phyloP scores from a whole-genome alignment of 352 stramenopile species.

The Pythium apleroticum region DNA sequence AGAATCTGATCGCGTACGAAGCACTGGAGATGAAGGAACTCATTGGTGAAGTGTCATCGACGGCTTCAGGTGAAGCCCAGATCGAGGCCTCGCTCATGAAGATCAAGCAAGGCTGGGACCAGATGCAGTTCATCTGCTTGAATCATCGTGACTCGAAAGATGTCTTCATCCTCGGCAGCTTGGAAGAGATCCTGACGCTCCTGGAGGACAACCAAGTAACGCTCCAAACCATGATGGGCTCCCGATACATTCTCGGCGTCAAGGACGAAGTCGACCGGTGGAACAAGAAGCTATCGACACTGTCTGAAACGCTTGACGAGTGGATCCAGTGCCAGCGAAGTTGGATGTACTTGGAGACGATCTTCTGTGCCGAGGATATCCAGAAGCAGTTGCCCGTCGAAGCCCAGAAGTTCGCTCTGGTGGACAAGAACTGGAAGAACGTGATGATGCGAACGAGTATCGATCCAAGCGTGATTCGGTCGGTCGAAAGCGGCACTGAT shows the following conservation, averaged over 20 bases:
- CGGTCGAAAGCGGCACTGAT: constrained; percentile 67
- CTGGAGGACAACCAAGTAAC: constrained; percentile 92
- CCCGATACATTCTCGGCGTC: constrained; percentile 89
- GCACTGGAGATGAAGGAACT: constrained; percentile 89
- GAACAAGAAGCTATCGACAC: constrained; percentile 84
- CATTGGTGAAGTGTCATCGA: constrained; percentile 82
- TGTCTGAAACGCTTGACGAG: constrained; percentile 84
- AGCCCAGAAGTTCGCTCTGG: constrained; percentile 80
- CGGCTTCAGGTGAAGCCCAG: constrained; percentile 87
- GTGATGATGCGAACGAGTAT: constrained; percentile 80
- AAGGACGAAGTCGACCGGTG: constrained; percentile 90
- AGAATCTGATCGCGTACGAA: constrained; percentile 87
- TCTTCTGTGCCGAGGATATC: constrained; percentile 88
- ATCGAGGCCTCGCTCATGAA: constrained; percentile 89
- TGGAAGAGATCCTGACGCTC: constrained; percentile 89
- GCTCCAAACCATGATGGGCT: constrained; percentile 93
- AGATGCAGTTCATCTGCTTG: constrained; percentile 83
- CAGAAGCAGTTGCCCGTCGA: constrained; percentile 87
- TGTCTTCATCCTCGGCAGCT: constrained; percentile 88
- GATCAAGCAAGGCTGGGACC: constrained; percentile 89
- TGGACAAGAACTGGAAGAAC: constrained; percentile 86
- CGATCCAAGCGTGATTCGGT: constrained; percentile 76
- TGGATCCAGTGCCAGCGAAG: constrained; percentile 84
- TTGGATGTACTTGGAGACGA: constrained; percentile 91
- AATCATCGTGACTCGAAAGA: constrained; percentile 84